Base-by-base conservation (phyloP, 2,329 filamentous ascomycete species). In the Nothophoma quercina region DNA sequence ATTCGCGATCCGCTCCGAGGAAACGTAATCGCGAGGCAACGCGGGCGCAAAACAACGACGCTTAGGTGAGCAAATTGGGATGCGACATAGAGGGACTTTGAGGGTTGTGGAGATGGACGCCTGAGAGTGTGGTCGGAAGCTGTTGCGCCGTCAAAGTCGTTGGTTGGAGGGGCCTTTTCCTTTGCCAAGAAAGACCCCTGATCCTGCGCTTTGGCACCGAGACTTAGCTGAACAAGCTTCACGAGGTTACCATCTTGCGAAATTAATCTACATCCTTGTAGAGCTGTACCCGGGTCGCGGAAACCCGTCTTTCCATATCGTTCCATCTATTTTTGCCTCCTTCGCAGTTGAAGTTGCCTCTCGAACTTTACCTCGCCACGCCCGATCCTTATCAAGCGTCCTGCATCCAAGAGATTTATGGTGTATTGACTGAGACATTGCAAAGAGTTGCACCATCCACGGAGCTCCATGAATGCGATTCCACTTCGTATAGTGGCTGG, bases 171-270 rank as follows among this genome's bases (percentile, higher is more conserved):
- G n/a, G n/a, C n/a, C n/a, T n/a, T n/a, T n/a, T n/a, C n/a, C n/a
- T n/a, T 9, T 30, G 50, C 50, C 44, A 53, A 53, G 50, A 19
- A n/a, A 18, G 19, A 23, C 43, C 38, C 50, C 25, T 47, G 48
- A 26, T 12, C 12, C 34, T 39, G 7, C 30, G 7, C 13, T 15
- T 28, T 43, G 29, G 36, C 43, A 33, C 16, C 36, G 42, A 46
- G 42, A 46, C 49, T 46, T 52, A 25, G 32, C n/a, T 7, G 19
- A 38, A 43, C 28, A 53, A 53, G 50, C 50, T 48, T 53, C 38
- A 4, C 21, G 7, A 19, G 13, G 22, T 25, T 21, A 10, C n/a
- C 25, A 41, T 41, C 19, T 25, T 41, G 41, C 30, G 15, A 36
- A n/a, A 43, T 19, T 26, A 43, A 33, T 33, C 5, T 33, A 9